Conservation (phyloP, 768 basidiomycete species). For the Tubosaeta sp. region DNA sequence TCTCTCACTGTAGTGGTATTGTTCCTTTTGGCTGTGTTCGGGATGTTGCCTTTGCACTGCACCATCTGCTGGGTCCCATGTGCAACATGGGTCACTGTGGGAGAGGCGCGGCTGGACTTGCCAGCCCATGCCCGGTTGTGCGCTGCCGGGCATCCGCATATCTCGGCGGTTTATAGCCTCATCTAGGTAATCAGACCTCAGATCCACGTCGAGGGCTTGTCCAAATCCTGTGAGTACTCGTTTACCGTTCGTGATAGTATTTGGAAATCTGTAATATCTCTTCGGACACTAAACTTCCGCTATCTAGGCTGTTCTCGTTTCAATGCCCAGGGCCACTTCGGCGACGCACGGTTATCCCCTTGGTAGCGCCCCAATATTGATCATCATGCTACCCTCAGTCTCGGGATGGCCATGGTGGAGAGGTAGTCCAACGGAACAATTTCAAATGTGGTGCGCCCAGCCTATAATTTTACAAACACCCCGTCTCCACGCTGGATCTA, state of each 20-base stretch:
- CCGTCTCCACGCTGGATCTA: not conserved
- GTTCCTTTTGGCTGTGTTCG: conserved; percentile 40
- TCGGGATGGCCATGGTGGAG: too few relatives aligned
- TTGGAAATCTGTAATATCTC: not conserved
- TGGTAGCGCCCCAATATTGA: not conserved
- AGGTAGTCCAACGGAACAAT: not conserved
- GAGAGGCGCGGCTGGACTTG: conserved; percentile 50
- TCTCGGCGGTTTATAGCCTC: conserved; percentile 30
- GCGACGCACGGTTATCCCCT: not conserved
- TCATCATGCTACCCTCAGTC: not conserved
- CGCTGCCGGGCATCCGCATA: conserved; percentile 12
- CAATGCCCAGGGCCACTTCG: not conserved
- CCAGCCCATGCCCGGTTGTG: not conserved
- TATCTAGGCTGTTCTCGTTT: not conserved
- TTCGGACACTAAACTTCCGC: not conserved
- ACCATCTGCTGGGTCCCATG: conserved; percentile 18
- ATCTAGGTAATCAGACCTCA: conserved; percentile 64
- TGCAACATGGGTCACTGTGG: conserved; percentile 67
- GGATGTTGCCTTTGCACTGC: conserved; percentile 61
- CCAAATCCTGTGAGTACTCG: conserved; percentile 44
- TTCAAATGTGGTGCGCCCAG: not conserved
- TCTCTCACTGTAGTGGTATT: too few relatives aligned
- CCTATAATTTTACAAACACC: not conserved
- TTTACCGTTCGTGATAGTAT: not conserved
- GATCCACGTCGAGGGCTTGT: conserved; percentile 52